phyloP scores from a whole-genome alignment of 2,329 filamentous ascomycete genomes.

The Aquanectria penicillioides region DNA sequence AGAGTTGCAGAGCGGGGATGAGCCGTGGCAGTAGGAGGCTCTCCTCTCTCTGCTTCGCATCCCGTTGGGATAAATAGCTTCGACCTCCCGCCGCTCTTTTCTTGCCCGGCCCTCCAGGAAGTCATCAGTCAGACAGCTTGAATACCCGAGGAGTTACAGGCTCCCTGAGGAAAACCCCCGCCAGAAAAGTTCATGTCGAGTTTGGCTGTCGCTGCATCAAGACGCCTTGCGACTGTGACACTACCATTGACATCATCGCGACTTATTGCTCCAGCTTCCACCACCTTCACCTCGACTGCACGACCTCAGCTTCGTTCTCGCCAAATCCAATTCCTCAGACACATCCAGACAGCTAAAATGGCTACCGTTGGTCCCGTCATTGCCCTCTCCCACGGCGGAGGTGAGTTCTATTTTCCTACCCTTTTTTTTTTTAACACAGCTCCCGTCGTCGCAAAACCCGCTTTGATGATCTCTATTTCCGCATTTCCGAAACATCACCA shows the following conservation, averaged over 20 bases:
- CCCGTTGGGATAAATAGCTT: slow-evolving; percentile 24
- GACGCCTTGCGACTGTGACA: slow-evolving; percentile 15
- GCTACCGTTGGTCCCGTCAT: slow-evolving; percentile 54
- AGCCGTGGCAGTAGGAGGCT: not conserved
- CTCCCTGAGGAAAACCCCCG: not conserved
- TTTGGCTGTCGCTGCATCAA: slow-evolving; percentile 15
- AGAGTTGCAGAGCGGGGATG: not conserved
- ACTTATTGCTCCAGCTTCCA: not conserved
- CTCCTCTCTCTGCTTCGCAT: not conserved
- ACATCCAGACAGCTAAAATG: slow-evolving; percentile 44
- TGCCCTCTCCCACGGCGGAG: slow-evolving; percentile 61
- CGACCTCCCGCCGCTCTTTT: not conserved
- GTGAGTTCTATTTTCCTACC: slow-evolving; percentile 47
- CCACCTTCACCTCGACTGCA: not conserved
- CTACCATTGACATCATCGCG: not conserved
- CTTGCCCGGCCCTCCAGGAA: not conserved
- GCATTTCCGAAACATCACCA: not conserved
- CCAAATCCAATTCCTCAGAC: slow-evolving; percentile 4
- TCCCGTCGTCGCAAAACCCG: not conserved
- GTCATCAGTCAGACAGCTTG: not conserved
- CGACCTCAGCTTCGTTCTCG: no score
- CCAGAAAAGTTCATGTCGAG: slow-evolving; percentile 25
- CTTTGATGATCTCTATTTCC: not conserved
- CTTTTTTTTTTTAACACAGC: no score
- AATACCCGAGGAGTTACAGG: not conserved